A percentile compares a stretch with the other conserved stretches of the same genome.
phyloP scores from a whole-genome alignment of 192 early-diverging fungal species.

The Gonapodya prolifera region DNA sequence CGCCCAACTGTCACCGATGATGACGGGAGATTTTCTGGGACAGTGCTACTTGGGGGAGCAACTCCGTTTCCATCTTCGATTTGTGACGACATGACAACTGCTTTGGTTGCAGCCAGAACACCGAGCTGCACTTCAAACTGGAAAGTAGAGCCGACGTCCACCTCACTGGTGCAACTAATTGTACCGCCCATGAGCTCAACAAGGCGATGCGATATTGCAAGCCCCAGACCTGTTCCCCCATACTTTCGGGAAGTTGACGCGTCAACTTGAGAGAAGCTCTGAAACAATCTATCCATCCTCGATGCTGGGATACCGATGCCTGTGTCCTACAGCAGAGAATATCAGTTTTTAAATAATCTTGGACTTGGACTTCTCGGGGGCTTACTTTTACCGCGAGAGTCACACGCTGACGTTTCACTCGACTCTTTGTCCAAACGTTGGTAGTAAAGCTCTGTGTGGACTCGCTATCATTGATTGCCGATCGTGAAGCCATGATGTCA shows the following conservation, averaged over 20 bases:
- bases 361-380: neutral
- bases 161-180: slow-evolving; percentile 40
- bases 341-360: no score
- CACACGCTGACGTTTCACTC: neutral
- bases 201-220: slow-evolving; percentile 51
- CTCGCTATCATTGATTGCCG: slow-evolving; percentile 2
- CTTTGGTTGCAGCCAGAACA: neutral
- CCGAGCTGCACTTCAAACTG: slow-evolving; percentile 13
- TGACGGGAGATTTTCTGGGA: no score
- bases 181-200: slow-evolving; percentile 52
- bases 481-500: slow-evolving; percentile 27
- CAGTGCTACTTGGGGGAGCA: no score
- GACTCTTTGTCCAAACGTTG: neutral
- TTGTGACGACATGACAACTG: neutral
- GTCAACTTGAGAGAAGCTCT: slow-evolving; percentile 52
- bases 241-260: slow-evolving; percentile 48
- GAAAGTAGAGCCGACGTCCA: slow-evolving; percentile 39
- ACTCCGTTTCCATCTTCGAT: no score
- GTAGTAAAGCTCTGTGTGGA: no score
- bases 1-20: no score
- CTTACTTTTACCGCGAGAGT: neutral
- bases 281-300: slow-evolving; percentile 39
- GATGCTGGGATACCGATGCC: slow-evolving; percentile 46
- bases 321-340: slow-evolving; percentile 2
- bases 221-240: slow-evolving; percentile 53